phyloP scores from a whole-genome alignment of 129 eudicot genomes.

The Lonicera japonica region DNA sequence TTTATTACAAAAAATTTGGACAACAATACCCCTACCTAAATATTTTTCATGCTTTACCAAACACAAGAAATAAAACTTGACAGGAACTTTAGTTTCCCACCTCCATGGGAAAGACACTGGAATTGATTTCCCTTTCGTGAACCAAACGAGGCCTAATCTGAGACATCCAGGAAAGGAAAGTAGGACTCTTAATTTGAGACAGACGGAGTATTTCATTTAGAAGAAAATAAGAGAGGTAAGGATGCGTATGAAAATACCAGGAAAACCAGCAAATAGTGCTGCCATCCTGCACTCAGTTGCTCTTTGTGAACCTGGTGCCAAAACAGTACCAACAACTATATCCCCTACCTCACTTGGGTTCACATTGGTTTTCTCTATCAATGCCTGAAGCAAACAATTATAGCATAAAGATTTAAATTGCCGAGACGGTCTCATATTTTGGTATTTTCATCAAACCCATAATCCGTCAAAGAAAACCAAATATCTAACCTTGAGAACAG shows the following conservation, averaged over 20 bases:
- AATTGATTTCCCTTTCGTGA: too few relatives aligned
- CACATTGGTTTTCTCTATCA: conserved; percentile 61
- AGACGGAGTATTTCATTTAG: too few relatives aligned
- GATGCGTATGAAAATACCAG: conserved; percentile 31
- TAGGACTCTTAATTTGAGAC: too few relatives aligned
- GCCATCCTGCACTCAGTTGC: conserved; percentile 89
- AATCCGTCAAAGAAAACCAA: conserved; percentile 1
- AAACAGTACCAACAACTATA: conserved; percentile 76
- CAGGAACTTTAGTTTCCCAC: too few relatives aligned
- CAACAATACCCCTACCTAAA: too few relatives aligned
- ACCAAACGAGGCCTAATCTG: too few relatives aligned
- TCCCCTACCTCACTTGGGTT: conserved; percentile 75
- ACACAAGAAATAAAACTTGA: too few relatives aligned
- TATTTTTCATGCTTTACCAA: too few relatives aligned
- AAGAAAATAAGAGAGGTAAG: too few relatives aligned
- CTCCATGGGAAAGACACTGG: too few relatives aligned
- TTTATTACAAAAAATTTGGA: too few relatives aligned
- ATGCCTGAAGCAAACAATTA: conserved; percentile 35
- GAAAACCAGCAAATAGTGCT: conserved; percentile 81
- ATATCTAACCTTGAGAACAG: conserved; percentile 72
- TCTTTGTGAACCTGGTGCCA: conserved; percentile 79
- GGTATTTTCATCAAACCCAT: not conserved
- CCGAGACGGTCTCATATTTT: not conserved
- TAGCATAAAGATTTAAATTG: not conserved
- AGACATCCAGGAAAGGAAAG: too few relatives aligned